A percentile compares a stretch with the other conserved stretches of the same genome.
phyloP scores from a whole-genome alignment of 208 protist genomes.

The Wallacemonas rigidus region DNA sequence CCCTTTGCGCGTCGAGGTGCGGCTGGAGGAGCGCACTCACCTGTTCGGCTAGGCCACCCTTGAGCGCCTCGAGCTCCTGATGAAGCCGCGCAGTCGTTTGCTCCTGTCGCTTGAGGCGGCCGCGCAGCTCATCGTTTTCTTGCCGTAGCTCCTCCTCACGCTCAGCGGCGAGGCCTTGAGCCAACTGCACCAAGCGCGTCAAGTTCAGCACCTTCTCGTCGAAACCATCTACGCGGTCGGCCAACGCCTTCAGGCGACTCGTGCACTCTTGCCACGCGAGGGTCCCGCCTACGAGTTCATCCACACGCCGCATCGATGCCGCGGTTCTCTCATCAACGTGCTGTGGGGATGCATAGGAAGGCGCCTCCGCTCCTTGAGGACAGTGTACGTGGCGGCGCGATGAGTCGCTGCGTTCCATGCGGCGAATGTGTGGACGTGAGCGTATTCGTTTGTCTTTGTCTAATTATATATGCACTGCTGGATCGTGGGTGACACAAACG shows the following conservation, averaged over 20 bases:
- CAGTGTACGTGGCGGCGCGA: neutral
- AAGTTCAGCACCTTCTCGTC: conserved; percentile 86
- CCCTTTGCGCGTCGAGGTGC: conserved; percentile 8
- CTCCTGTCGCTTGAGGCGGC: conserved; percentile 72
- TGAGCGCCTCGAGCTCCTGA: conserved; percentile 38
- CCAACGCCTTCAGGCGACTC: conserved; percentile 57
- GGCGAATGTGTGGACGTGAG: neutral
- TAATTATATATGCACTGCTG: neutral
- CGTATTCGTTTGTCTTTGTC: conserved; percentile 1
- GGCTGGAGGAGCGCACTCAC: conserved; percentile 31
- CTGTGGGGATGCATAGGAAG: too few relatives aligned
- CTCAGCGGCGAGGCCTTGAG: conserved; percentile 71
- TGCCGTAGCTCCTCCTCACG: conserved; percentile 61
- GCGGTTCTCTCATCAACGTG: neutral
- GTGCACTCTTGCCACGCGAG: conserved; percentile 66
- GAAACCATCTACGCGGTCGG: conserved; percentile 42
- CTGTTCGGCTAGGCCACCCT: conserved; percentile 21
- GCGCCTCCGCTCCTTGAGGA: neutral
- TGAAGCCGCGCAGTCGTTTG: conserved; percentile 50
- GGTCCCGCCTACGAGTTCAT: conserved; percentile 65
- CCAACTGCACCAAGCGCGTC: conserved; percentile 78
- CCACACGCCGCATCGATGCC: conserved; percentile 26
- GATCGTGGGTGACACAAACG: neutral
- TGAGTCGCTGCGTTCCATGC: conserved; percentile 4
- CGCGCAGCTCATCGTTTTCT: conserved; percentile 67